Evolutionary conservation across 1,284 basidiomycete species (phyloP).

Genomic region (Schizophyllum amplum): DNA sequence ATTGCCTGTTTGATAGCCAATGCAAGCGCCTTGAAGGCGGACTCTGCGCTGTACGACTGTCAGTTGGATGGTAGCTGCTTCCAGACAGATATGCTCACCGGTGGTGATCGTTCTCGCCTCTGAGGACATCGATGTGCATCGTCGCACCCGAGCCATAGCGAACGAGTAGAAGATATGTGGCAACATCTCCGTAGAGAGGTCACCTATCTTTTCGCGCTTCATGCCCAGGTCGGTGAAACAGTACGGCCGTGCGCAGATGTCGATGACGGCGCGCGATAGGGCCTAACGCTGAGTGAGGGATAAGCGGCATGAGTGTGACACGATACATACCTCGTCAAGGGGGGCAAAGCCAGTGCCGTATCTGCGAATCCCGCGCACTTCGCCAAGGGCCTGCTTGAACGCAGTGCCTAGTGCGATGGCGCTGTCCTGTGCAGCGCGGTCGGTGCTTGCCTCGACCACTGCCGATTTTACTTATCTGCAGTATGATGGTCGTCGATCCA

Average conservation of each 20-base stretch:
- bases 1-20: constrained; percentile 94
- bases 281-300: constrained; percentile 44
- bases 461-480: constrained; percentile 66
- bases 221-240: constrained; percentile 89
- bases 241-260: constrained; percentile 96
- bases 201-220: constrained; percentile 94
- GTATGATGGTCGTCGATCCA: constrained; percentile 99
- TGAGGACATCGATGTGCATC: constrained; percentile 87
- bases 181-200: constrained; percentile 96
- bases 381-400: constrained; percentile 94
- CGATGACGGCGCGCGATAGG: constrained; percentile 91
- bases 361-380: constrained; percentile 89
- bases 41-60: constrained; percentile 65
- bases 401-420: constrained; percentile 90
- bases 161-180: constrained; percentile 93
- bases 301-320: neutral
- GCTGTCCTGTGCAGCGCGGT: constrained; percentile 67
- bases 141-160: constrained; percentile 88
- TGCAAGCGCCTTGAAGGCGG: constrained; percentile 96
- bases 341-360: constrained; percentile 98
- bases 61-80: constrained; percentile 1
- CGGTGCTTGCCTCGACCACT: constrained; percentile 9
- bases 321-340: constrained; percentile 77
- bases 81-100: constrained; percentile 45
- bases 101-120: constrained; percentile 98